Base-by-base conservation (phyloP, 2,329 filamentous ascomycete genomes). In the Neurospora sp. region DNA sequence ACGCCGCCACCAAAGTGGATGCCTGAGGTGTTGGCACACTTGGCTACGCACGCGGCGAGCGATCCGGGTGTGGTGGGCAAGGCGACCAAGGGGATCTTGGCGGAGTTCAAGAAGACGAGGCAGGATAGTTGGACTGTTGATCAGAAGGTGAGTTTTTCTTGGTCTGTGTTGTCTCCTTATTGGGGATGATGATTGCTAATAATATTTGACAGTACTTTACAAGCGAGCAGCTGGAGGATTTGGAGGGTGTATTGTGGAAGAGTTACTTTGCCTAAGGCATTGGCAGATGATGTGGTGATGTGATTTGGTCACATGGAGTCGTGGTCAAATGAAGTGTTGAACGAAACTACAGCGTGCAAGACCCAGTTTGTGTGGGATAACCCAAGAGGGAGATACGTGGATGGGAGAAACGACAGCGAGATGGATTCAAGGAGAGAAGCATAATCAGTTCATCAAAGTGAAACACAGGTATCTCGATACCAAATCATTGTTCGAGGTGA, bases 61-160 rank as follows among this genome's bases (percentile, higher is more conserved):
- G 96, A 99, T 77, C 89, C 93, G 0, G 96, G 96, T 0, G 90
- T 96, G 70, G 94, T 99, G 69, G 96, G 96, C 2, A 97, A 97
- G 81, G 96, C 95, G 71, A 96, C 97, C 11, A 99, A 99, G 86
- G 87, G 87, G 19, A 94, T 97, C 41, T 83, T 99, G 74, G 93
- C 93, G 72, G 96, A 99, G 77, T 99, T 99, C 85, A 99, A 99
- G 84, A 99, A 99, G 87, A 99, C 96, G 66, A 89, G 96, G 79
- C 96, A 99, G 80, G 96, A 99, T 83, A 99, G 95, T 74, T 99
- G 96, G 96, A 91, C 91, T 76, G 95, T 97, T 71, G 96, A 99
- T 82, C 92, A 97, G 75, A 98, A 97, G 91, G 96, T 97, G 82
- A 80, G 88, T 81, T 70, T 28, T 28, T 28, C 3, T 28, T 28